These are phyloP conservation scores for Colletotrichum shisoi DNA, from an alignment of 2,329 filamentous ascomycete species.

Conservation along the genomic window DNA sequence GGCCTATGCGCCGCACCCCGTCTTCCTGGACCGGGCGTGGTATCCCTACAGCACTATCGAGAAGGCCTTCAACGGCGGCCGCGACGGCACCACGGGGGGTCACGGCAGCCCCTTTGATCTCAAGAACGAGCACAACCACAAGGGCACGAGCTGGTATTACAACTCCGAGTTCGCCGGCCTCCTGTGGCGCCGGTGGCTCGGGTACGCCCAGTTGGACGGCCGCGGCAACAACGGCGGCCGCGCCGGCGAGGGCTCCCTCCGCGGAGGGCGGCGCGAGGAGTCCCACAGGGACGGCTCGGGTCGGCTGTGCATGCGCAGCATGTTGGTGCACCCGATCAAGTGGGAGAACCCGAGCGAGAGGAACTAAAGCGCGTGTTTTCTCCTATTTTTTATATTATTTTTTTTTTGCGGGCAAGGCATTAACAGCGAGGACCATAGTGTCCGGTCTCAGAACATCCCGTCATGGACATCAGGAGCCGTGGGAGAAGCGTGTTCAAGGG, in stretches of 20 bases:
- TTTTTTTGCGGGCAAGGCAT: background rate
- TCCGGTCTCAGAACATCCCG: background rate
- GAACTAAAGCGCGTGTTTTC: constrained; percentile 8
- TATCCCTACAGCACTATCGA: constrained; percentile 71
- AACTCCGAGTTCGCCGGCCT: constrained; percentile 78
- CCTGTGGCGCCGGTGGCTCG: constrained; percentile 82
- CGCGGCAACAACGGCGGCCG: constrained; percentile 59
- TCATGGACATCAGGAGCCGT: constrained; percentile 11
- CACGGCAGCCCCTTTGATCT: constrained; percentile 71
- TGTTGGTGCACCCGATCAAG: constrained; percentile 85
- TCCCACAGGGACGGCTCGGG: constrained; percentile 58
- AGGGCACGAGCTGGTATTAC: constrained; percentile 85
- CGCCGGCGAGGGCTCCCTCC: constrained; percentile 56
- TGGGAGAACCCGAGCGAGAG: constrained; percentile 62
- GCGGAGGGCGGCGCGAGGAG: constrained; percentile 63
- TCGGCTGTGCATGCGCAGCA: constrained; percentile 79
- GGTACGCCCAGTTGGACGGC: constrained; percentile 63
- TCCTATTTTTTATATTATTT: background rate
- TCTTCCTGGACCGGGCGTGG: constrained; percentile 82
- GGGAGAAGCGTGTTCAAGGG: constrained; percentile 5
- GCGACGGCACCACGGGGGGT: constrained; percentile 71
- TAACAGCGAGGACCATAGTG: background rate
- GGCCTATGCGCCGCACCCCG: constrained; percentile 80
- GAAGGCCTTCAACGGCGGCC: constrained; percentile 78
- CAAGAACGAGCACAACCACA: constrained; percentile 82